phyloP scores from a whole-genome alignment of 495 filamentous ascomycete species.

The Tuber borchii region DNA sequence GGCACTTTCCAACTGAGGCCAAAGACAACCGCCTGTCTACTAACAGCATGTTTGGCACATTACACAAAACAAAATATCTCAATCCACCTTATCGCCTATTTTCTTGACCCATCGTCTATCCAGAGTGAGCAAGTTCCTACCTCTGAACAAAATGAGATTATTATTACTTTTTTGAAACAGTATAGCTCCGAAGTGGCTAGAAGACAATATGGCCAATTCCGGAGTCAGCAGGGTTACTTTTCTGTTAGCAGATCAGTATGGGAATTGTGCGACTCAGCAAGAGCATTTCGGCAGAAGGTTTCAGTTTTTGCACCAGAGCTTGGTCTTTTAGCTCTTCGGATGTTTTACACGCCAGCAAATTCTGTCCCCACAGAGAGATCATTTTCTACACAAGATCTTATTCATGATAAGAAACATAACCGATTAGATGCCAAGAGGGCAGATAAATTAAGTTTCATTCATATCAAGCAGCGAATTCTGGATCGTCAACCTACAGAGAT shows the following conservation, averaged over 20 bases:
- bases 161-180: background rate
- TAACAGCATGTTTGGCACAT: background rate
- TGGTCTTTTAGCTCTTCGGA: background rate
- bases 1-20: background rate
- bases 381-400: background rate
- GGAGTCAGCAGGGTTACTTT: background rate
- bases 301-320: background rate
- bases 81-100: background rate
- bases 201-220: background rate
- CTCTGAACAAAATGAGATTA: background rate
- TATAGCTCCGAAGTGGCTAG: background rate
- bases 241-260: background rate
- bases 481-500: background rate
- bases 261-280: background rate
- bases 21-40: background rate
- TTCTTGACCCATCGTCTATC: background rate
- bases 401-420: background rate
- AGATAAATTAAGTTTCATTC: background rate
- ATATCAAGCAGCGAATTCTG: background rate
- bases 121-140: background rate
- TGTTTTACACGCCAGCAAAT: background rate
- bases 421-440: background rate
- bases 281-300: background rate
- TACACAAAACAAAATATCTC: background rate
- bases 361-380: background rate